A percentile compares a stretch with the other conserved stretches of the same genome.
phyloP scores from a whole-genome alignment of 2,329 filamentous ascomycete genomes.

The Talaromyces rugulosus region DNA sequence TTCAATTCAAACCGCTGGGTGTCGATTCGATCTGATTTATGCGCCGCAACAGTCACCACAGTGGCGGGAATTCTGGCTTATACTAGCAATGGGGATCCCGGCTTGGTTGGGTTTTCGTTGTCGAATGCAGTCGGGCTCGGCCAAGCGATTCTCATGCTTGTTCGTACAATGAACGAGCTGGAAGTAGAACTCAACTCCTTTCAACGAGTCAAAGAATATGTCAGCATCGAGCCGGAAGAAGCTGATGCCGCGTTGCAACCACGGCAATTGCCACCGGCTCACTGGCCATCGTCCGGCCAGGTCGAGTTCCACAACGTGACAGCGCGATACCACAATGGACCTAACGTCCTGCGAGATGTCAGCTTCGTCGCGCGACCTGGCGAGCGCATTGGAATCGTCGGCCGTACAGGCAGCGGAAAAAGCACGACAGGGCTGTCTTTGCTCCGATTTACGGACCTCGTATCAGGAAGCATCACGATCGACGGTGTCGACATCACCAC shows the following conservation, averaged over 20 bases:
- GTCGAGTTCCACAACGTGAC: slow-evolving; percentile 23
- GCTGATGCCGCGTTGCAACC: not conserved
- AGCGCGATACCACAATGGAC: slow-evolving; percentile 21
- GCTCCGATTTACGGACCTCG: slow-evolving; percentile 50
- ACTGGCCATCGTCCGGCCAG: slow-evolving; percentile 21
- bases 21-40: slow-evolving; percentile 51
- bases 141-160: slow-evolving; percentile 49
- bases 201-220: slow-evolving; percentile 22
- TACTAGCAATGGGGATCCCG: slow-evolving; percentile 46
- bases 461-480: slow-evolving; percentile 50
- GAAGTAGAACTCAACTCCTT: slow-evolving; percentile 52
- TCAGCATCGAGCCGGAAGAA: slow-evolving; percentile 22
- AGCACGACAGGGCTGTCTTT: slow-evolving; percentile 50
- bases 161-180: slow-evolving; percentile 53
- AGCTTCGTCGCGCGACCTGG: slow-evolving; percentile 21
- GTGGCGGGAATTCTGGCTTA: slow-evolving; percentile 52
- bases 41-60: slow-evolving; percentile 51
- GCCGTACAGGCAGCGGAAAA: slow-evolving; percentile 32
- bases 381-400: slow-evolving; percentile 25
- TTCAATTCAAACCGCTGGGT: slow-evolving; percentile 59
- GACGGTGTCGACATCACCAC: slow-evolving; percentile 55
- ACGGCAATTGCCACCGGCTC: slow-evolving; percentile 16
- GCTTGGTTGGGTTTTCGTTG: slow-evolving; percentile 55
- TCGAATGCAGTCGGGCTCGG: slow-evolving; percentile 54
- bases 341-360: slow-evolving; percentile 22